Base-by-base conservation (phyloP, 2,329 filamentous ascomycete genomes). In the Diaporthe capsici region DNA sequence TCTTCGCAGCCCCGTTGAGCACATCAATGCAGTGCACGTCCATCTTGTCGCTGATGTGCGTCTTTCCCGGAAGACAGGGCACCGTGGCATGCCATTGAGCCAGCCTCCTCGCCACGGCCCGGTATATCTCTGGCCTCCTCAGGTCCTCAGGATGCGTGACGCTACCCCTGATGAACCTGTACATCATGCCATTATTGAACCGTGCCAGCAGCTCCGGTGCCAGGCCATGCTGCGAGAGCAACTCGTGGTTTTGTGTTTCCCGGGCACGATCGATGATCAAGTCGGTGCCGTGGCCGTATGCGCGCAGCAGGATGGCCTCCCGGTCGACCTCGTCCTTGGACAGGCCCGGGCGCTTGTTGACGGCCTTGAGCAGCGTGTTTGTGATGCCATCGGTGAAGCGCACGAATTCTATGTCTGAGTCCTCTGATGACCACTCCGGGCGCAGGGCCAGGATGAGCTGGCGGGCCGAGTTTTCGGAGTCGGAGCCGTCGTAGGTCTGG, bases 311-410 rank as follows among this genome's bases (percentile, higher is more conserved):
- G 79, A 98, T 91, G 47, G 97, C 94, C 79, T 98, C 94, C 77
- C 90, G 90, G 84, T 98, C 96, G 79, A 96, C 89, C 80, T 95
- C 90, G 72, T 95, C 91, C 80, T 94, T 90, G 70, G 94, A 93
- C 79, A 93, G 88, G 68, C 94, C 94, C 1, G 87, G 83, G 37
- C 88, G 88, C 79, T 88, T 90, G 83, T 95, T 94, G 82, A 94
- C 86, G n/a, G 93, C 92, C 84, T 96, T 96, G 78, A 95, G 88
- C 67, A 96, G 87, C 68, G 96, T 98, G 86, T 99, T 99, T 79
- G 97, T 99, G 86, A 98, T 99, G 82, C 97, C 97, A 82, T 99
- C 97, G 53, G 95, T 99, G 87, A 98, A 99, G 78, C 94, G 93
- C 79, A 95, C 90, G 82, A 98, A 95, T 81, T 97, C 92, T 80